Evolutionary conservation across 179 eudicot genomes (phyloP), one percentile per base, ranked within the genome.

Genomic region (Silene coronaria): DNA sequence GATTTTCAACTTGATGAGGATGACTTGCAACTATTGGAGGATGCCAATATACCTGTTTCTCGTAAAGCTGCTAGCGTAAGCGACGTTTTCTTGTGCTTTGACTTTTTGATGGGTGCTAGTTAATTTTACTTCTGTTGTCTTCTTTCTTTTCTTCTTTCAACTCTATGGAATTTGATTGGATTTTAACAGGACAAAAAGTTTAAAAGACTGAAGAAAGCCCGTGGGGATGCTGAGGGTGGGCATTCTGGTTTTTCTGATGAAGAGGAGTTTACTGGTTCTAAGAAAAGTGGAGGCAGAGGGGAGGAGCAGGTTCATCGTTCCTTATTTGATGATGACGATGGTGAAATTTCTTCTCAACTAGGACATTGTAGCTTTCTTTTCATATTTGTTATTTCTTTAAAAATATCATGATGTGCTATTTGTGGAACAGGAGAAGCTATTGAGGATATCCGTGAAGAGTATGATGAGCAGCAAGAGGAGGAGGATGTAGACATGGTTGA

Each of bases 1-100:
- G 98, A 88, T 73, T 89, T 83, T 78, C 83, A 74, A 75, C 98
- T 96, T 62, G 99, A 96, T 77, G 98, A 93, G 42, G 99, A 96
- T 79, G 99, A 96, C 65, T 96, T 93, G 71, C 89, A 80, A 75
- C 96, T 96, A 45, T 96, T 96, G 11, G 79, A 87, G 86, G 99
- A 91, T 68, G 88, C 87, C 75, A 91, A 94, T 73, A 83, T 90
- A 53, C 67, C 87, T 3, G 94, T 91, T 76, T 86, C 97, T 19
- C 97, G 92, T 30, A 88, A 84, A 77, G 67, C 84, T 75, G 97
- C 87, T 82, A 86, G 65, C 72, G 66, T 67, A 17, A 75, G 75
- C 67, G 5, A 1, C 38, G 5, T 30, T 27, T 48, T 24, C 6
- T 74, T 36, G 68, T 67, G 71, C 60, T 12, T 19, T 78, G 34